Base-by-base conservation (phyloP, 1,284 basidiomycete species). In the Sparassis latifolia region DNA sequence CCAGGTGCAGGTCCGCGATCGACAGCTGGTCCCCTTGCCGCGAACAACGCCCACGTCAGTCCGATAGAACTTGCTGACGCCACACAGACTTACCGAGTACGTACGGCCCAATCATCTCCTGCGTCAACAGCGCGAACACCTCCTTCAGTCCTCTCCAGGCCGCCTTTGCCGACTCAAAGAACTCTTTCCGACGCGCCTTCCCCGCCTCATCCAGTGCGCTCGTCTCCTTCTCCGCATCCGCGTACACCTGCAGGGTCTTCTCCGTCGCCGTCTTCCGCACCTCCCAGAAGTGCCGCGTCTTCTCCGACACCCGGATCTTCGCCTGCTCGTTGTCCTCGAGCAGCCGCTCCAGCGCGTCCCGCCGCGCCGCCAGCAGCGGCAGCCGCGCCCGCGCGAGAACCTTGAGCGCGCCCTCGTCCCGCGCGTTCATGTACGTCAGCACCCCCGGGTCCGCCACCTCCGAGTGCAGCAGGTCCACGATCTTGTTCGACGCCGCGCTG, bases 1-100 rank as follows among this genome's bases (percentile, higher is more conserved):
- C 82, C 30, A 92, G 70, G 61, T 93, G 89, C 47, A 92, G 67
- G 63, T 95, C 92, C 2, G 84, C 88, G 42, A 92, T 71, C 5
- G 84, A 89, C 62, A 92, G 66, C 53, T 90, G 87, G 59, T 87
- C 86, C 30, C 85, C 85, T 86, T 52, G 27, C 57, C 30, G 62
- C 38, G 43, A 20, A 27, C 10, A 38, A 20, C n/a, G 12, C 42
- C 28, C 43, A 37, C 42, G 29, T 20, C 20, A 20, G 20, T 20
- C 20, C 20, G 20, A 20, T 20, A 20, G 20, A 20, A 20, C 20
- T 20, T 20, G 20, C 20, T 20, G 20, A 20, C 20, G 20, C 35
- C 40, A 27, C 7, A 27, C 10, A 27, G 40, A 56, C 75, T 66
- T 71, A 76, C 91, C 92, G 10, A 92, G 74, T 0, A 76, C 69